Percentiles rank a stretch among this genome's conserved stretches.
Conservation (phyloP, 2,329 filamentous ascomycete species). For the Emmonsia crescens region DNA sequence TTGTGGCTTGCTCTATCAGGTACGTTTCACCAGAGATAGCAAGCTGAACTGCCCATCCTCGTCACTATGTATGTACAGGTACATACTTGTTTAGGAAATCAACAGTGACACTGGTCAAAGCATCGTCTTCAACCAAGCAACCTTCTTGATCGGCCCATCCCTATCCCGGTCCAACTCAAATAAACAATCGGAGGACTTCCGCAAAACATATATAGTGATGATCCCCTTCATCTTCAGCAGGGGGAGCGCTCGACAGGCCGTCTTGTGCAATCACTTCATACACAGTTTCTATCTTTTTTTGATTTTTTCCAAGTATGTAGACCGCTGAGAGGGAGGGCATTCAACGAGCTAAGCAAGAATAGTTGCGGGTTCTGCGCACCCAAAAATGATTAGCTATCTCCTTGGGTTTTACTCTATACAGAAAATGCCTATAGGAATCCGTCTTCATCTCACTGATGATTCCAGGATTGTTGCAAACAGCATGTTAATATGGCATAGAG, state of each 20-base stretch:
- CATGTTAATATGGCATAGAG: constrained; percentile 13
- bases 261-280: constrained; percentile 3
- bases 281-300: constrained; percentile 6
- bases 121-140: constrained; percentile 1
- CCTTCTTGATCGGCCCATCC: constrained; percentile 4
- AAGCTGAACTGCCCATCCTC: constrained; percentile 11
- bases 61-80: no score
- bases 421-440: neutral
- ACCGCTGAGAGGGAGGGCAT: neutral
- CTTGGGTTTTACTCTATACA: neutral
- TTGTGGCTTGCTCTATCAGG: neutral
- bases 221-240: constrained; percentile 11
- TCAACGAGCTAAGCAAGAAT: neutral
- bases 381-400: neutral
- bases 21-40: constrained; percentile 4
- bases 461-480: constrained; percentile 9
- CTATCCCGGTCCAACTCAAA: constrained; percentile 7
- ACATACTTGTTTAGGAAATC: constrained; percentile 5
- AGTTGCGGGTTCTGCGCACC: neutral
- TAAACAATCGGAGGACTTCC: constrained; percentile 2
- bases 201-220: constrained; percentile 13
- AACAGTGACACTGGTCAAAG: constrained; percentile 1
- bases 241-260: constrained; percentile 8
- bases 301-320: constrained; percentile 3
- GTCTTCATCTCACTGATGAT: constrained; percentile 2